A percentile compares a stretch with the other conserved stretches of the same genome.
Conservation (phyloP, 805 yeast genomes). For the Kregervanrija fluxuum region DNA sequence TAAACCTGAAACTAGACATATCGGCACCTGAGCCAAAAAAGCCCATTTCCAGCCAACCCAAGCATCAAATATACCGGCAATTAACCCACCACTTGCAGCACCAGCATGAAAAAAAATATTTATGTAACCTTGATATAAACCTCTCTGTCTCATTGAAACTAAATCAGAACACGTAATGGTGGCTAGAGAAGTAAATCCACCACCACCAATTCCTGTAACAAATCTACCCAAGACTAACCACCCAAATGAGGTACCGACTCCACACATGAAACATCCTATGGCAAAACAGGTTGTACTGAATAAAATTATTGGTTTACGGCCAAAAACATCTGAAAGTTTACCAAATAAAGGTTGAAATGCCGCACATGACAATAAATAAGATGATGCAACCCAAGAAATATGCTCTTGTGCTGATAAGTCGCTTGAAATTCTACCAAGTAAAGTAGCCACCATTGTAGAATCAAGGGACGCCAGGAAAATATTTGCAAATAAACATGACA, state of each 20-base stretch:
- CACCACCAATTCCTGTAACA: constrained; percentile 83
- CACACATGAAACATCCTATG: constrained; percentile 36
- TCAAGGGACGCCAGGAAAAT: constrained; percentile 43
- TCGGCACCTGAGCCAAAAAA: constrained; percentile 46
- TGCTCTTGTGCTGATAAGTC: constrained; percentile 40
- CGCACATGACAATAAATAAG: constrained; percentile 35
- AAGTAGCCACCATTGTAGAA: constrained; percentile 48
- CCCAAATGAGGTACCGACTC: constrained; percentile 33
- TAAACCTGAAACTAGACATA: constrained; percentile 35
- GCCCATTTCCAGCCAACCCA: constrained; percentile 62
- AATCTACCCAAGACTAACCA: constrained; percentile 52
- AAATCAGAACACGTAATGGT: constrained; percentile 74
- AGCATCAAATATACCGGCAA: constrained; percentile 51
- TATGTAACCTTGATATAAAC: constrained; percentile 75
- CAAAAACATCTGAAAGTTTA: constrained; percentile 47
- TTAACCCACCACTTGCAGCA: constrained; percentile 61
- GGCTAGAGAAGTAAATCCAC: constrained; percentile 70
- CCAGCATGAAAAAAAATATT: constrained; percentile 75
- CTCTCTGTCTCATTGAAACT: constrained; percentile 69
- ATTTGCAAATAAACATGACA: constrained; percentile 17
- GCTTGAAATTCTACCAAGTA: constrained; percentile 43
- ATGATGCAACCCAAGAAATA: constrained; percentile 36
- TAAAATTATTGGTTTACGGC: constrained; percentile 34
- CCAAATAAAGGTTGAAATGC: constrained; percentile 53
- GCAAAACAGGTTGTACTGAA: constrained; percentile 27